A percentile compares a stretch with the other conserved stretches of the same genome.
phyloP scores from a whole-genome alignment of 106 monocot species.

The Narthecium ossifragum region DNA sequence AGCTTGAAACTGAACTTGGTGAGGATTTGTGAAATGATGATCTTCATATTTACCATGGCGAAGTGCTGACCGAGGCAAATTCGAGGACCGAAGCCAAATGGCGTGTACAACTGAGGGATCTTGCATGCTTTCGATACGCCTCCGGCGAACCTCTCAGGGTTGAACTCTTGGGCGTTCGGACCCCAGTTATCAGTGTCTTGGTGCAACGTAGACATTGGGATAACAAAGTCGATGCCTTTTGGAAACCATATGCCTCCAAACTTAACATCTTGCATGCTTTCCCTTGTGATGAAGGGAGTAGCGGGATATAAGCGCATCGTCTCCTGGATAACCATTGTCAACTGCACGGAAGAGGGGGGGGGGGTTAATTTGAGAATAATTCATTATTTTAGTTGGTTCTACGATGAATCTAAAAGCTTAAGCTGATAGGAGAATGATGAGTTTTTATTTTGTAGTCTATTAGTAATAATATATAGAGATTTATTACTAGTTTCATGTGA shows the following conservation, averaged over 20 bases:
- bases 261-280: constrained; percentile 14
- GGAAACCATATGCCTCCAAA: constrained; percentile 13
- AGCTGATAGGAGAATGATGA: too few relatives aligned
- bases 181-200: constrained; percentile 22
- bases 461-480: too few relatives aligned
- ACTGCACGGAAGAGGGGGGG: constrained; percentile 5
- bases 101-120: constrained; percentile 6
- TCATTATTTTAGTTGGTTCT: too few relatives aligned
- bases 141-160: constrained; percentile 14
- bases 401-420: too few relatives aligned
- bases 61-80: not conserved
- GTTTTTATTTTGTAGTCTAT: too few relatives aligned
- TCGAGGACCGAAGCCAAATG: constrained; percentile 8
- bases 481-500: constrained; percentile 20
- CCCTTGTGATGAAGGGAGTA: constrained; percentile 2
- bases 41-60: not conserved
- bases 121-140: constrained; percentile 15
- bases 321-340: constrained; percentile 27
- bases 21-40: constrained; percentile 10
- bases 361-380: too few relatives aligned
- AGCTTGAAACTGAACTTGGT: constrained; percentile 10
- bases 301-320: constrained; percentile 18
- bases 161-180: constrained; percentile 13
- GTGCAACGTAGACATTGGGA: constrained; percentile 18
- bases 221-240: constrained; percentile 13